phyloP scores from a whole-genome alignment of 371 early-diverging fungal species.

The Coemansia sp. region DNA sequence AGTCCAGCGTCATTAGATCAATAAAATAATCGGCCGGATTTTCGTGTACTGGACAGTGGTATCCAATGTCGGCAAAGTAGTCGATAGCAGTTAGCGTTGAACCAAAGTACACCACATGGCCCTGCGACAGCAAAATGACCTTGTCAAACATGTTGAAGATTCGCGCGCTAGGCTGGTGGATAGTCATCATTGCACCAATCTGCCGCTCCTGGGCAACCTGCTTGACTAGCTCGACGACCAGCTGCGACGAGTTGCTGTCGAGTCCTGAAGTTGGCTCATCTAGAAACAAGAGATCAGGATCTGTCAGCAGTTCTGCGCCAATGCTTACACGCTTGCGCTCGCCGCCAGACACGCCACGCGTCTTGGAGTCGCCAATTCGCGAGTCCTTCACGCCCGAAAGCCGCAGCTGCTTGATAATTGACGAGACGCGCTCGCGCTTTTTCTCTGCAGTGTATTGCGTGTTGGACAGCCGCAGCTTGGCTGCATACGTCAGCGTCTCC shows the following conservation, averaged over 20 bases:
- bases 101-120: slow-evolving; percentile 68
- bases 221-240: slow-evolving; percentile 62
- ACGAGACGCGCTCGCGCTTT: slow-evolving; percentile 55
- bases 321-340: slow-evolving; percentile 85
- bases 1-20: slow-evolving; percentile 52
- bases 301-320: slow-evolving; percentile 76
- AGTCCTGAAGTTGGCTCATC: slow-evolving; percentile 80
- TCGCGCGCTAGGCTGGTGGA: slow-evolving; percentile 72
- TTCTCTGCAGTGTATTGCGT: slow-evolving; percentile 54
- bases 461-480: slow-evolving; percentile 65
- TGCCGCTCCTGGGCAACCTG: slow-evolving; percentile 58
- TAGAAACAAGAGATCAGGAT: slow-evolving; percentile 57
- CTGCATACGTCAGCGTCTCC: slow-evolving; percentile 62
- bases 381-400: slow-evolving; percentile 61
- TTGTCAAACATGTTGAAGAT: slow-evolving; percentile 68
- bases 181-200: slow-evolving; percentile 68
- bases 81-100: slow-evolving; percentile 51
- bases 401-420: slow-evolving; percentile 61
- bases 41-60: slow-evolving; percentile 55
- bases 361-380: slow-evolving; percentile 66
- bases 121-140: slow-evolving; percentile 66
- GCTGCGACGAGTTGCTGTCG: slow-evolving; percentile 70
- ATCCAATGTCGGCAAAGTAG: slow-evolving; percentile 62
- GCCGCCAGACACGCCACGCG: slow-evolving; percentile 79
- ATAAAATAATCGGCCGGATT: slow-evolving; percentile 65